phyloP scores from a whole-genome alignment of 768 basidiomycete genomes.

The Trametes cinnabarina region DNA sequence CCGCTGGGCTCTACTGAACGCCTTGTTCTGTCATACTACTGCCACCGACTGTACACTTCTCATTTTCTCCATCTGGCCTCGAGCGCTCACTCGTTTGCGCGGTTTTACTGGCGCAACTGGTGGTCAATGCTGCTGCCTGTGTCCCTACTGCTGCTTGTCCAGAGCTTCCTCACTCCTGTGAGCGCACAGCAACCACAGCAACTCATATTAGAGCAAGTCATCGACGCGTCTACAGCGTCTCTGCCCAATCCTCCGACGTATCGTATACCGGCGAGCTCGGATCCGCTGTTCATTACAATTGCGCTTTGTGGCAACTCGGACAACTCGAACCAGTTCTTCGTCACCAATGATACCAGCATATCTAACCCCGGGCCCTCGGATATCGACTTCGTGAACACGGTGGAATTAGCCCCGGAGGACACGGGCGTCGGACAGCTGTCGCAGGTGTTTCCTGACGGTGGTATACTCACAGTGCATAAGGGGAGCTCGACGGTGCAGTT shows the following conservation, averaged over 20 bases:
- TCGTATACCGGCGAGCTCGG: conserved; percentile 26
- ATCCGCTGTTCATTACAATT: conserved; percentile 32
- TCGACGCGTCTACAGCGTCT: conserved; percentile 14
- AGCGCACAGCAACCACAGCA: conserved; percentile 18
- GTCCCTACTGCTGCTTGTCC: conserved; percentile 20
- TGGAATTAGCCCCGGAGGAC: conserved; percentile 44
- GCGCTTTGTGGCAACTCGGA: conserved; percentile 31
- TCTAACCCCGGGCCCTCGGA: conserved; percentile 35
- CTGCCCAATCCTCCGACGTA: conserved; percentile 25
- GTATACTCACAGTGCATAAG: conserved; percentile 48
- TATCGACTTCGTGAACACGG: conserved; percentile 39
- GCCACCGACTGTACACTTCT: too few relatives aligned
- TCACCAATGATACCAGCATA: conserved; percentile 49
- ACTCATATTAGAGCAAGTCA: conserved; percentile 19
- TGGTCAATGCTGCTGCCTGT: conserved; percentile 23
- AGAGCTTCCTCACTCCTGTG: conserved; percentile 17
- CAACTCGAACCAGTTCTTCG: conserved; percentile 50
- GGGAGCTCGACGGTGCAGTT: conserved; percentile 42
- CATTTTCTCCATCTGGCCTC: too few relatives aligned
- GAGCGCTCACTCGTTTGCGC: too few relatives aligned
- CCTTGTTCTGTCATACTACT: too few relatives aligned
- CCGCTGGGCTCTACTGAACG: too few relatives aligned
- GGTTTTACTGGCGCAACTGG: too few relatives aligned
- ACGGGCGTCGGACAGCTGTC: conserved; percentile 55
- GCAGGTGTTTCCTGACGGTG: conserved; percentile 46